A percentile compares a stretch with the other conserved stretches of the same genome.
phyloP scores from a whole-genome alignment of 2,329 filamentous ascomycete species.

The Dothistroma pini region DNA sequence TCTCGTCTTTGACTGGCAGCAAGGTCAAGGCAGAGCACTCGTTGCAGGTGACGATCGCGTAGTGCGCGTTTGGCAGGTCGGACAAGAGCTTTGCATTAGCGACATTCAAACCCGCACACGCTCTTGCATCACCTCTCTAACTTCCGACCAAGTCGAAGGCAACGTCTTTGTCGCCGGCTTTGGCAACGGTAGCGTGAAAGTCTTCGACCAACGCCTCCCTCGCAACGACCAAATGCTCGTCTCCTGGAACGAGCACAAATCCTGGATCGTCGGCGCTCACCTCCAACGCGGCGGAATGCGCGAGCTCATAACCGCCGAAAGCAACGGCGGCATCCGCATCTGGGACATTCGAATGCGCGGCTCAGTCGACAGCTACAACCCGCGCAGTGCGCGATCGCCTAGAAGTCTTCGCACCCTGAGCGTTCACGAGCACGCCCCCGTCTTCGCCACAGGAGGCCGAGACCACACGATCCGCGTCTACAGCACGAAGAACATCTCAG shows the following conservation, averaged over 20 bases:
- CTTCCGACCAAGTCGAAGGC: slow-evolving; percentile 95
- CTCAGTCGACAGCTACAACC: slow-evolving; percentile 34
- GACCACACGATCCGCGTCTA: slow-evolving; percentile 86
- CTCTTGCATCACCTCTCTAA: slow-evolving; percentile 92
- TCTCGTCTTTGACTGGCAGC: slow-evolving; percentile 98
- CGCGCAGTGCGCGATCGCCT: slow-evolving; percentile 52
- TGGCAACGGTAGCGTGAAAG: slow-evolving; percentile 87
- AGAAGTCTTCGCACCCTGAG: slow-evolving; percentile 64
- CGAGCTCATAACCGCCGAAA: slow-evolving; percentile 84
- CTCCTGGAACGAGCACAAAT: slow-evolving; percentile 93
- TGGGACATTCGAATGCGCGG: slow-evolving; percentile 81
- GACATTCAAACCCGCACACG: slow-evolving; percentile 94
- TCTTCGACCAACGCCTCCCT: slow-evolving; percentile 86
- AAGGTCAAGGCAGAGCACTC: slow-evolving; percentile 91
- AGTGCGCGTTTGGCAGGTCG: slow-evolving; percentile 94
- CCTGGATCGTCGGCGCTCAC: slow-evolving; percentile 95
- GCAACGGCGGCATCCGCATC: slow-evolving; percentile 88
- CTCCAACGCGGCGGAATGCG: slow-evolving; percentile 93
- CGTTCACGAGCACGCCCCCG: slow-evolving; percentile 92
- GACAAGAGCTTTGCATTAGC: slow-evolving; percentile 83
- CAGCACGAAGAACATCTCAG: slow-evolving; percentile 75
- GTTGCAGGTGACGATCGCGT: slow-evolving; percentile 95
- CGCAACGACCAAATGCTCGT: slow-evolving; percentile 90
- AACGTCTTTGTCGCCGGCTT: slow-evolving; percentile 96
- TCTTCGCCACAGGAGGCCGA: slow-evolving; percentile 91